Percentiles rank a stretch among this genome's conserved stretches.
Conservation (phyloP, 768 basidiomycete species). For the Panaeolus papilionaceus region DNA sequence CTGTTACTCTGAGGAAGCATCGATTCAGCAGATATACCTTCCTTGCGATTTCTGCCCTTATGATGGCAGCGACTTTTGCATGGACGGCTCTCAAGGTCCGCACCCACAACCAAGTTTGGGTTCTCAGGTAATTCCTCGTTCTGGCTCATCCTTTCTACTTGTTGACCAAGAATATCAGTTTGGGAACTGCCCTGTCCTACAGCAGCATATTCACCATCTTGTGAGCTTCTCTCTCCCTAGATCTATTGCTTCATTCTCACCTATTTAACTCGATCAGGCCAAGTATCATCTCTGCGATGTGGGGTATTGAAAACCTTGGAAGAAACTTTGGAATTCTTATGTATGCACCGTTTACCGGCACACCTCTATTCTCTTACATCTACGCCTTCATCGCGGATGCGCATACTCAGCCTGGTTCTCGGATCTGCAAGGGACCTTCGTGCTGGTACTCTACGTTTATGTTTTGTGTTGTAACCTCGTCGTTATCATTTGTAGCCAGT, state of each 20-base stretch:
- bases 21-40: constrained; percentile 68
- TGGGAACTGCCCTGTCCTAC: constrained; percentile 73
- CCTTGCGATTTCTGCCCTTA: constrained; percentile 51
- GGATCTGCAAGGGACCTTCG: constrained; percentile 57
- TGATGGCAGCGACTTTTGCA: constrained; percentile 57
- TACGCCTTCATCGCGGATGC: constrained; percentile 73
- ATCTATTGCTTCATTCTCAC: constrained; percentile 6
- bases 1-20: constrained; percentile 51
- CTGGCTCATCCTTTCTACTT: background rate
- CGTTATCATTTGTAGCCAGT: constrained; percentile 50
- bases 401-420: constrained; percentile 45
- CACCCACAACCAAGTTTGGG: constrained; percentile 64
- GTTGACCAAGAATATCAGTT: constrained; percentile 39
- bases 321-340: constrained; percentile 80
- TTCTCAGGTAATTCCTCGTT: constrained; percentile 59
- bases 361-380: constrained; percentile 77
- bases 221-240: constrained; percentile 45
- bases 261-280: constrained; percentile 51
- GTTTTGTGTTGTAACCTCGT: constrained; percentile 48
- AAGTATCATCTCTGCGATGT: constrained; percentile 71
- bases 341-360: constrained; percentile 79
- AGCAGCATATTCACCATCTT: constrained; percentile 74
- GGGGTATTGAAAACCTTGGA: constrained; percentile 73
- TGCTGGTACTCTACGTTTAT: constrained; percentile 78
- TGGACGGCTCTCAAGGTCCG: constrained; percentile 60